Base-by-base conservation (phyloP, 768 basidiomycete species). In the Rickenella mellea region DNA sequence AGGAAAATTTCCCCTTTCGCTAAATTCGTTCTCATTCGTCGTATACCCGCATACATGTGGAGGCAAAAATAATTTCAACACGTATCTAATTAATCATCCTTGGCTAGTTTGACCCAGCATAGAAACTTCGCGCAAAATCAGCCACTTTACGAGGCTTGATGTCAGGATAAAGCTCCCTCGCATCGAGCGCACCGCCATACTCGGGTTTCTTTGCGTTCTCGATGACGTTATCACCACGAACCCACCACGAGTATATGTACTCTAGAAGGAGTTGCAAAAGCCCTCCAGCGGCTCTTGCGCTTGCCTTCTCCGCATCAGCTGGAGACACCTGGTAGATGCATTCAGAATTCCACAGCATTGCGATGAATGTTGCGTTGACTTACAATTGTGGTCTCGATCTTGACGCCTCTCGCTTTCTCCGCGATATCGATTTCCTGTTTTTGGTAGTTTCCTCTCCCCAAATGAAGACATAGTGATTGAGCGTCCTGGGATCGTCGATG, bases 141-240 rank as follows among this genome's bases (percentile, higher is more conserved):
- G 50, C 56, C 8, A 60, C 15, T 9, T 32, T 27, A 4, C 30
- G 37, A n/a, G 43, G 27, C 11, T 39, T 41, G 27, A 60, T 28
- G 32, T 61, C 58, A 1, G 57, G 55, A 40, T 63, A 62, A 22
- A 63, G 42, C 50, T 56, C 54, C 12, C 47, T 41, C 12, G 55
- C 56, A 41, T 63, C 54, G 9, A 61, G 42, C n/a, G 55, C 54
- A 1, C 60, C 59, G 0, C 52, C 47, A 36, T 36, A 36, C 33
- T 12, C 33, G 3, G 19, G 10, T 14, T 48, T 41, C 37, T 50
- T 50, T 24, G 56, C 52, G 28, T 45, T 51, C 43, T 49, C 55
- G 0, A 61, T 47, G 10, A 52, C 54, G 43, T 61, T 60, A 43
- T 63, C 58, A 8, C 56, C 55, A 7, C 51, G 48, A 19, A 61